Evolutionary conservation across 345 rosid genomes (phyloP).

Genomic region (Barbarea vulgaris): DNA sequence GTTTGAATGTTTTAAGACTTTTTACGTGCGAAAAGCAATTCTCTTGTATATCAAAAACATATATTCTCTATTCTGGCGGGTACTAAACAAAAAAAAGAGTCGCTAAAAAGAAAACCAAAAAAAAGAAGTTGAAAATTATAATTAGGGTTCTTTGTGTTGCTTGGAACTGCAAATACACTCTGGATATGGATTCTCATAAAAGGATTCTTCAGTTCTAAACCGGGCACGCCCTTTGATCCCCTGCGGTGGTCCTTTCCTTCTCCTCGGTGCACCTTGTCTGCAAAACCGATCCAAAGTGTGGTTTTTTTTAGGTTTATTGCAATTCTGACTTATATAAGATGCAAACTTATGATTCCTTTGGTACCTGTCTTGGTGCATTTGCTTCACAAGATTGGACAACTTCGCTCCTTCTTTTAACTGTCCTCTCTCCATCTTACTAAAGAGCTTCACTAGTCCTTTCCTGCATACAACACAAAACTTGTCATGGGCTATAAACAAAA

Average conservation of each 20-base stretch:
- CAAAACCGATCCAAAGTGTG: conserved; percentile 9
- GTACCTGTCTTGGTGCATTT: conserved; percentile 77
- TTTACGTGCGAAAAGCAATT: too few relatives aligned
- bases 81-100: too few relatives aligned
- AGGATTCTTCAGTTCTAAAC: conserved; percentile 84
- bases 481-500: not conserved
- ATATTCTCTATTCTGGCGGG: too few relatives aligned
- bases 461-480: conserved; percentile 44
- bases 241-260: conserved; percentile 61
- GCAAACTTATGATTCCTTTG: not conserved
- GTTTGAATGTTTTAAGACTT: too few relatives aligned
- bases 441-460: conserved; percentile 72
- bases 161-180: conserved; percentile 79
- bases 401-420: conserved; percentile 49
- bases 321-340: not conserved
- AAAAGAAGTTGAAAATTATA: not conserved
- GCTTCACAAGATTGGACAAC: conserved; percentile 53
- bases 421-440: conserved; percentile 71
- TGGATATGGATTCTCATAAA: conserved; percentile 86
- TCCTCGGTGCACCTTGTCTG: conserved; percentile 91
- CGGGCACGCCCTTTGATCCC: conserved; percentile 85
- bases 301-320: not conserved
- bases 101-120: too few relatives aligned
- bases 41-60: too few relatives aligned
- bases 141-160: conserved; percentile 26